Base-by-base conservation (phyloP, 768 basidiomycete genomes). In the Melanogaster broomeanus region DNA sequence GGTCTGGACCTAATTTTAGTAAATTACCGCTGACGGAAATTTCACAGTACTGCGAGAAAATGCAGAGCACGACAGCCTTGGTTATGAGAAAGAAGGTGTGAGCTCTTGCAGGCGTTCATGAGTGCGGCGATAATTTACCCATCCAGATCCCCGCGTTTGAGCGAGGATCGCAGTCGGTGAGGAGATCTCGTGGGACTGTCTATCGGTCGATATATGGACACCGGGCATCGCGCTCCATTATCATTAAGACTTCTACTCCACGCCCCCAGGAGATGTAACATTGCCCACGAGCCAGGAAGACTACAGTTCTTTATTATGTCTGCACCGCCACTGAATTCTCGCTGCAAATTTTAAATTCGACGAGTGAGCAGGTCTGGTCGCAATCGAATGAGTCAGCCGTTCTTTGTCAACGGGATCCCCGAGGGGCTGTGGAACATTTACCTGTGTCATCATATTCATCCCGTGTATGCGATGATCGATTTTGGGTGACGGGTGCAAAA, bases 1-100 rank as follows among this genome's bases (percentile, higher is more conserved):
- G 53, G 58, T 59, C 66, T 66, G 30, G 51, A 12, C 47, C 50
- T 53, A 58, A 61, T 52, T 59, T 68, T 59, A 68, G 65, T 48
- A 49, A 59, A 59, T 66, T 62, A 62, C 68, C 62, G 62, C 56
- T 53, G 48, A 38, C 59, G 61, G 64, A 60, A 55, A 63, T 69
- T 59, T 64, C 53, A 56, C 57, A 28, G 38, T 56, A 54, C 63
- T 63, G 61, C 62, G 59, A 62, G 57, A 58, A 58, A 67, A 56
- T 28, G 57, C 46, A 51, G 59, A 45, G 41, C 42, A 57, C 27
- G 53, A 56, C 51, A 53, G 35, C 47, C 55, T 37, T 47, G 48
- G 42, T 52, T 35, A 54, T 53, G 38, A 48, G 18, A 22, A 37
- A 41, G 31, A 31, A 19, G 49, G 37, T 24, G 46, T 51, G 51